Evolutionary conservation across 495 filamentous ascomycete species (phyloP).

Genomic region (Monascus purpureus): DNA sequence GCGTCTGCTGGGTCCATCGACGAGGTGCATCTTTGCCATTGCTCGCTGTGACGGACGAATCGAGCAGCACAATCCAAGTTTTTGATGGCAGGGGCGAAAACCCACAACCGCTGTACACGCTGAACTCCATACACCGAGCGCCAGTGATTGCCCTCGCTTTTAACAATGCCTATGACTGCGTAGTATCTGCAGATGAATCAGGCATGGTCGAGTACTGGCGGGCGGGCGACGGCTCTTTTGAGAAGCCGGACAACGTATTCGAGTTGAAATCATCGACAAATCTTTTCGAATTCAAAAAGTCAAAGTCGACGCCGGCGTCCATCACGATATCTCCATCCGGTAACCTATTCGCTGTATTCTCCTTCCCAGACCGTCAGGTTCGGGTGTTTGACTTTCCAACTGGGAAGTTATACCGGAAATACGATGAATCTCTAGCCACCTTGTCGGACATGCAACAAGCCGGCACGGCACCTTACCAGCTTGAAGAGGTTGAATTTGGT

Average conservation of each 20-base stretch:
- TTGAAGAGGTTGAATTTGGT: conserved; percentile 86
- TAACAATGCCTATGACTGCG: conserved; percentile 81
- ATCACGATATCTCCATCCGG: conserved; percentile 77
- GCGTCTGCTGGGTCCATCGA: conserved; percentile 85
- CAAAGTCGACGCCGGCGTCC: conserved; percentile 75
- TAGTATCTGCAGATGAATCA: conserved; percentile 72
- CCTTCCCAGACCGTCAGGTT: conserved; percentile 83
- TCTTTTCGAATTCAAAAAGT: conserved; percentile 93
- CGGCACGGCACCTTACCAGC: conserved; percentile 59
- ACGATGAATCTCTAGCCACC: conserved; percentile 80
- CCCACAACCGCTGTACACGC: conserved; percentile 54
- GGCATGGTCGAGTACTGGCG: conserved; percentile 98
- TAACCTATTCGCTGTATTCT: conserved; percentile 75
- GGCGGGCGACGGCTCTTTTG: conserved; percentile 56
- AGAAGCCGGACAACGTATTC: conserved; percentile 88
- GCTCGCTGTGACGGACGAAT: conserved; percentile 77
- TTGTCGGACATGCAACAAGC: conserved; percentile 91
- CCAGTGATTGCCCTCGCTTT: conserved; percentile 74
- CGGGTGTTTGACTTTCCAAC: conserved; percentile 85
- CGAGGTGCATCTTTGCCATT: conserved; percentile 77
- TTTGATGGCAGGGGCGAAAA: conserved; percentile 85
- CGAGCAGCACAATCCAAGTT: conserved; percentile 54
- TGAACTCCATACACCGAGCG: conserved; percentile 61
- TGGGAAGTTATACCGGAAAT: conserved; percentile 78
- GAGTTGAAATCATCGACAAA: conserved; percentile 82